Evolutionary conservation across 2,329 filamentous ascomycete species (phyloP), one percentile per base, ranked within the genome.

Genomic region (Uncinocarpus reesii): DNA sequence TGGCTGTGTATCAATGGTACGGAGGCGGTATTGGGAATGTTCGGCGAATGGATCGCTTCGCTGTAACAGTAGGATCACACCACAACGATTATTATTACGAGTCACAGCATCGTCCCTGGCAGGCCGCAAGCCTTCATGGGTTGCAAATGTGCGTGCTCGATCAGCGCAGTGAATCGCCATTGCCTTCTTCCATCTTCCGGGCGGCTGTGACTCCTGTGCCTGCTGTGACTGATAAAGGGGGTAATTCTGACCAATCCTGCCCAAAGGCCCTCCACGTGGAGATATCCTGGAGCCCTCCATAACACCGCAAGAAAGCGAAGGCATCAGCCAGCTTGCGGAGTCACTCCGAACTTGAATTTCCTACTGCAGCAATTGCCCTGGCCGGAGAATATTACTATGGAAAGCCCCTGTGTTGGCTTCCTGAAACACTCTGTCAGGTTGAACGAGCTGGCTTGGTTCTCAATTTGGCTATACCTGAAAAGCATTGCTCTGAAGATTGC

Each of bases 21-120:
- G 18, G 8, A 7, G 2, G 38, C 20, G 38, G 24, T 42, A 42
- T 29, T 8, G 15, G 10, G 4, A 21, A 6, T n/a, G 40, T 42
- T 42, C 13, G 40, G 16, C 28, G 24, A 32, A 32, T 43, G 41
- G 26, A 8, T 24, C 41, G 18, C 2, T 43, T 43, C 18, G 18
- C 41, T 43, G 41, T 18, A 43, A 43, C 41, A 43, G 41, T 34
- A 32, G 2, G 11, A 43, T 43, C 41, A 32, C 41, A 43, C 41
- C 28, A 20, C 35, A 15, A 13, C 7, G 15, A 38, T n/a, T n/a
- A n/a, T n/a, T n/a, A n/a, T n/a, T n/a, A n/a, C n/a, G n/a, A n/a
- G n/a, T n/a, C n/a, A n/a, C n/a, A n/a, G n/a, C n/a, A n/a, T n/a
- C n/a, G n/a, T n/a, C n/a, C n/a, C n/a, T n/a, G n/a, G n/a, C n/a